These are phyloP conservation scores for Nakazawaea siamensis DNA, from an alignment of 805 yeast genomes.

Conservation along the genomic window DNA sequence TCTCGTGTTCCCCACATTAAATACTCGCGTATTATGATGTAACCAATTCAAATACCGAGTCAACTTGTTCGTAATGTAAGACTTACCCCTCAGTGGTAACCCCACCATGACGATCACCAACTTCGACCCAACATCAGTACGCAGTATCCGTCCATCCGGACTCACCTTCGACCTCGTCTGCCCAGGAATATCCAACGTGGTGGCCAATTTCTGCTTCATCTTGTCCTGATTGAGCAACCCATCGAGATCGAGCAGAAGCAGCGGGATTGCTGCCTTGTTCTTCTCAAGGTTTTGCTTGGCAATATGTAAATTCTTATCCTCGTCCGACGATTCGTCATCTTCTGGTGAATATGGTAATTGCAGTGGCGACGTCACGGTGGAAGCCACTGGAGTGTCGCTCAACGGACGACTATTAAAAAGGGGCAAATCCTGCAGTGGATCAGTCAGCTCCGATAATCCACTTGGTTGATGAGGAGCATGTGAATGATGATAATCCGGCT, in stretches of 20 bases:
- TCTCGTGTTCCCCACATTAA: conserved; percentile 94
- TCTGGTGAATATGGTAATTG: conserved; percentile 16
- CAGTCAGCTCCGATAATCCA: neutral
- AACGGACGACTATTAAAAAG: conserved; percentile 65
- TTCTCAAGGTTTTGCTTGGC: conserved; percentile 16
- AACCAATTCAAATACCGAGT: conserved; percentile 90
- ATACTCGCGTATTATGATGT: conserved; percentile 82
- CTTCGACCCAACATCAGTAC: conserved; percentile 68
- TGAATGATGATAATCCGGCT: conserved; percentile 4
- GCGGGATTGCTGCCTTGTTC: conserved; percentile 24
- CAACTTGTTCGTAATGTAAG: conserved; percentile 85
- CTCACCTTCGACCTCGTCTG: conserved; percentile 73
- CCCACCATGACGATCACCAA: conserved; percentile 96
- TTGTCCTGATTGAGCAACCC: conserved; percentile 3
- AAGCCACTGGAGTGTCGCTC: conserved; percentile 66
- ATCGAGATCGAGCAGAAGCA: conserved; percentile 9
- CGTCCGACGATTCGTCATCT: conserved; percentile 14
- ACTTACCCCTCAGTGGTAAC: conserved; percentile 89
- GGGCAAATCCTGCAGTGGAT: conserved; percentile 24
- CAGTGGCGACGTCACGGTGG: conserved; percentile 47
- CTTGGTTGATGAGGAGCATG: neutral
- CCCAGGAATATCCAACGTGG: conserved; percentile 89
- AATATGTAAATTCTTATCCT: conserved; percentile 4
- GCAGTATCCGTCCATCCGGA: conserved; percentile 64
- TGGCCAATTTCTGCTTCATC: conserved; percentile 18